Base-by-base conservation (phyloP, 75 land plant genomes). In the Isoetes taiwanensis region DNA sequence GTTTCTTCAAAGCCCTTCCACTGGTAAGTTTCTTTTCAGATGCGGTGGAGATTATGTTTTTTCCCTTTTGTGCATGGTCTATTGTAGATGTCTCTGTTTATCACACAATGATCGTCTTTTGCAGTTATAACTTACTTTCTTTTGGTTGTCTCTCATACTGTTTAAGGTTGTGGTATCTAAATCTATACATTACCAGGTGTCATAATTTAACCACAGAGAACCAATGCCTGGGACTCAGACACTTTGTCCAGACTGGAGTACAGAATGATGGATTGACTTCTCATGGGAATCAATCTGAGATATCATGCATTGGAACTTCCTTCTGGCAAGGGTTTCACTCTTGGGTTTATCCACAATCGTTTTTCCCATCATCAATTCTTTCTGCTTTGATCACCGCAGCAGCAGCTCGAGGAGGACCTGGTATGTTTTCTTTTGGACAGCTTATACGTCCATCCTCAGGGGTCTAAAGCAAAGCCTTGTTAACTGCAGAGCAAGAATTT, bases 341-440 rank as follows among this genome's bases (percentile, higher is more conserved):
- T 10, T 90, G 93, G 93, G 52, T 78, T 52, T 71, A 80, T 67
- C 97, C 88, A 27, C 82, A 90, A 28, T 66, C 76, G 72, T 59
- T 78, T 41, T 61, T 90, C 32, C 87, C 97, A 59, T 43, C 78
- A 28, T 70, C 76, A 28, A 58, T 83, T 28, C 70, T 90, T 52
- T 80, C 86, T 59, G 64, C 73, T 6, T 57, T 90, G 67, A 40
- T n/a, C n/a, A n/a, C 75, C 27, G 46, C 67, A 27, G 70, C 79
- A 43, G 61, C 78, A 29, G 71, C 79, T 43, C 75, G 64, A 8
- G 83, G 75, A 67, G 78, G 83, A 65, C 32, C 50, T 30, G 59
- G 2, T 33, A 25, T 1, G 19, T 31, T 62, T 3, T 32, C 34
- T 16, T 20, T 48, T 48, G 6, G 16, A 17, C n/a, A 43, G 23